phyloP scores from a whole-genome alignment of 805 yeast species.

The Torulaspora maleeae region DNA sequence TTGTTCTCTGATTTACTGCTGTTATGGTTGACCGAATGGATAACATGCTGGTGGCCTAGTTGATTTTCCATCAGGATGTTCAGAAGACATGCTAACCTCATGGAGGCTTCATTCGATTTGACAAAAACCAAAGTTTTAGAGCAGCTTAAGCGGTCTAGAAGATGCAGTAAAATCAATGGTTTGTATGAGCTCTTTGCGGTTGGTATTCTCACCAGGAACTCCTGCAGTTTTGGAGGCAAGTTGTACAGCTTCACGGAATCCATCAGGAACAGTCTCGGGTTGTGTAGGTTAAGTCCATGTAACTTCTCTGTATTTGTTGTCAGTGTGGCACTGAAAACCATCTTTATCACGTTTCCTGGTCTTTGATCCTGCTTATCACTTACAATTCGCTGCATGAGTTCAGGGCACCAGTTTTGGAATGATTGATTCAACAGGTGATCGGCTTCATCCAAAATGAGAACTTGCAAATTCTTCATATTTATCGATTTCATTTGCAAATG shows the following conservation, averaged over 20 bases:
- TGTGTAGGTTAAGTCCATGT: constrained; percentile 59
- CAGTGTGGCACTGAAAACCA: constrained; percentile 88
- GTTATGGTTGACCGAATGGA: constrained; percentile 56
- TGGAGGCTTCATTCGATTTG: constrained; percentile 67
- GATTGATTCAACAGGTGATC: constrained; percentile 79
- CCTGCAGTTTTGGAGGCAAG: constrained; percentile 51
- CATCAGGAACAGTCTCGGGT: constrained; percentile 65
- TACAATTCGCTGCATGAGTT: constrained; percentile 42
- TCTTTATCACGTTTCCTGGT: constrained; percentile 48
- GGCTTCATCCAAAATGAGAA: constrained; percentile 74
- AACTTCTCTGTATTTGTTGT: constrained; percentile 90
- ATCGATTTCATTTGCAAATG: constrained; percentile 47
- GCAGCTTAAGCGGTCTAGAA: constrained; percentile 35
- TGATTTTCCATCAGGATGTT: constrained; percentile 16
- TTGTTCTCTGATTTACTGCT: constrained; percentile 49
- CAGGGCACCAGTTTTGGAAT: constrained; percentile 86
- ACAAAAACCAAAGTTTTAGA: constrained; percentile 31
- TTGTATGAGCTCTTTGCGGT: constrained; percentile 48
- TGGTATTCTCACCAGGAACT: constrained; percentile 37
- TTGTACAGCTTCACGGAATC: constrained; percentile 63
- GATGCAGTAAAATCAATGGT: constrained; percentile 66
- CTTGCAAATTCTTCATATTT: constrained; percentile 50
- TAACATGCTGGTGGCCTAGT: constrained; percentile 10
- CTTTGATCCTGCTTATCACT: constrained; percentile 32
- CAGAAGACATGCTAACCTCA: constrained; percentile 63